Evolutionary conservation across 2,329 filamentous ascomycete species (phyloP).

Genomic region (Thermochaetoides dissita): DNA sequence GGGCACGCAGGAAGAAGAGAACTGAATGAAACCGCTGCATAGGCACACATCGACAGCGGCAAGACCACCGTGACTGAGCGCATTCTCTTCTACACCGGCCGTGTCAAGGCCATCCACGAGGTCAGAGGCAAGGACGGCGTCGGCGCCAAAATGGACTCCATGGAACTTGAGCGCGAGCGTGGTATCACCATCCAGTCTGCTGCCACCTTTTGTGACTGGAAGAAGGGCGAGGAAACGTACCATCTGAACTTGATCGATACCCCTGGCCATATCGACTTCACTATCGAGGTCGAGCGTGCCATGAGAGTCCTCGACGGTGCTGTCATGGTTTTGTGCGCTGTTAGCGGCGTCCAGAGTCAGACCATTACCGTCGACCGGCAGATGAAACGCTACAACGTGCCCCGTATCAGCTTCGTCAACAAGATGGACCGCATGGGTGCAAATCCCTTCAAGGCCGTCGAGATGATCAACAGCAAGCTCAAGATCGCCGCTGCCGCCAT

Average conservation of each 20-base stretch:
- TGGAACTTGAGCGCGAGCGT: conserved; percentile 96
- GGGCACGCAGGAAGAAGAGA: no score
- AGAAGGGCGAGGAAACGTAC: conserved; percentile 65
- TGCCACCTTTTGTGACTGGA: conserved; percentile 95
- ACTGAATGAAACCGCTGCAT: conserved; percentile 4
- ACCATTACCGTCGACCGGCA: conserved; percentile 97
- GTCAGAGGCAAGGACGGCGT: conserved; percentile 89
- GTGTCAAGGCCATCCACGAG: conserved; percentile 94
- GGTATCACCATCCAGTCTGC: conserved; percentile 98
- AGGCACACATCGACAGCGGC: conserved; percentile 96
- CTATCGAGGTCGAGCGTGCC: conserved; percentile 93
- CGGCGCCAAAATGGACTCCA: conserved; percentile 98
- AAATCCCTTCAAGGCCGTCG: conserved; percentile 93
- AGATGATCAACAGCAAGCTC: conserved; percentile 94
- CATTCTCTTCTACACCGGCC: conserved; percentile 93
- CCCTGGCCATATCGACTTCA: conserved; percentile 97
- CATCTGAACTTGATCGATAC: conserved; percentile 99
- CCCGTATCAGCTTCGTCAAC: conserved; percentile 91
- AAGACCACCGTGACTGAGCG: conserved; percentile 96
- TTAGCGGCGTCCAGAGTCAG: conserved; percentile 92
- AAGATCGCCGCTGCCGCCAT: conserved; percentile 85
- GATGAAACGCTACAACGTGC: conserved; percentile 97
- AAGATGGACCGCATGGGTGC: conserved; percentile 99
- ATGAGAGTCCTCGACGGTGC: conserved; percentile 89
- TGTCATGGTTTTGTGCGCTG: conserved; percentile 96